Percentiles rank a stretch among this genome's conserved stretches.
Conservation (phyloP, 441 rosid genomes). For the Mallotus japonicus region DNA sequence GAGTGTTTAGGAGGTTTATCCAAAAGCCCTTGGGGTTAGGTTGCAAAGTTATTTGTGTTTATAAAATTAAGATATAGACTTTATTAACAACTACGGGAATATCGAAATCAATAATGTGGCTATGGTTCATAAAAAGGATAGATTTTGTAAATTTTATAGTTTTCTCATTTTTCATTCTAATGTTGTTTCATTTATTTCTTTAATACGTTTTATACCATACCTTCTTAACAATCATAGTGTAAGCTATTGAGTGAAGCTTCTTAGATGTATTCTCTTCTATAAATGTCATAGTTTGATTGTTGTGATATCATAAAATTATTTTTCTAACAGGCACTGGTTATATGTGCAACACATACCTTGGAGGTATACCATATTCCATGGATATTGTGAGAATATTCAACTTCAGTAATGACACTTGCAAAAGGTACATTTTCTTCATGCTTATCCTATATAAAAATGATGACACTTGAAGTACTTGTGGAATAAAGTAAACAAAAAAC, state of each 20-base stretch:
- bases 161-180: neutral
- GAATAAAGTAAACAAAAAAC: neutral
- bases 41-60: too few relatives aligned
- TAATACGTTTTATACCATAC: neutral
- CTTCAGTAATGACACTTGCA: slow-evolving; percentile 58
- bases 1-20: slow-evolving; percentile 80
- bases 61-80: neutral
- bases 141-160: neutral
- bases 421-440: slow-evolving; percentile 47
- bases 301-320: slow-evolving; percentile 14
- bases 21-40: neutral
- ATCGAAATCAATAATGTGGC: slow-evolving; percentile 6
- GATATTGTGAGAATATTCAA: slow-evolving; percentile 90
- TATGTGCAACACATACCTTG: slow-evolving; percentile 66
- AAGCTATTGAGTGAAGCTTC: neutral
- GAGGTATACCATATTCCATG: slow-evolving; percentile 49
- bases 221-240: neutral
- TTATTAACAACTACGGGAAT: neutral
- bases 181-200: slow-evolving; percentile 2
- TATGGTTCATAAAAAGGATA: neutral
- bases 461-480: neutral
- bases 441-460: slow-evolving; percentile 9
- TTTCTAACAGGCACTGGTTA: slow-evolving; percentile 62
- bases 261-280: neutral
- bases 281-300: neutral